Conservation (phyloP, 139 green algal genomes). For the Haematococcus sp. region DNA sequence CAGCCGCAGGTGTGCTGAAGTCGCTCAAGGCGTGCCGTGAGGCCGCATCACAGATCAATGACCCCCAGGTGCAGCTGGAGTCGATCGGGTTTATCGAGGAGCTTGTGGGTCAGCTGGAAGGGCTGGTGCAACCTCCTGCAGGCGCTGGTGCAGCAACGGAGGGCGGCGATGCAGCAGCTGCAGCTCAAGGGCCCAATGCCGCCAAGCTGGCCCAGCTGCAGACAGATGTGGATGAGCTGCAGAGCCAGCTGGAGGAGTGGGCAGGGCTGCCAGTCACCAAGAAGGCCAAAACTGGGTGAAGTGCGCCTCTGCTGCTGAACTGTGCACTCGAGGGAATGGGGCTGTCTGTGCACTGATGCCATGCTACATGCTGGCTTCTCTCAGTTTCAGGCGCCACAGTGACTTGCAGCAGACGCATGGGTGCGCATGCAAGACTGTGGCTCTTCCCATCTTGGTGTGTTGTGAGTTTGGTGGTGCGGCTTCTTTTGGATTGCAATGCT, state of each 20-base stretch:
- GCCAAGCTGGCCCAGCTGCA: neutral
- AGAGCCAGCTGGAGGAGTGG: constrained; percentile 12
- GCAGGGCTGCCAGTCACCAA: too few species aligned
- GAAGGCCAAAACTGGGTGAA: too few species aligned
- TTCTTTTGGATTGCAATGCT: too few species aligned
- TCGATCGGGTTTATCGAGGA: constrained; percentile 9
- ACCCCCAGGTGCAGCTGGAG: constrained; percentile 8
- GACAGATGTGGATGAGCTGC: constrained; percentile 1
- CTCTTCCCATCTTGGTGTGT: too few species aligned
- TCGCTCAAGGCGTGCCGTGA: constrained; percentile 2
- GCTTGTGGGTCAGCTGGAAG: neutral
- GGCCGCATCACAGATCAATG: neutral
- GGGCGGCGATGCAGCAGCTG: neutral
- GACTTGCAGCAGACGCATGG: too few species aligned
- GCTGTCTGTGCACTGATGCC: too few species aligned
- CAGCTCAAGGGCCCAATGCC: neutral
- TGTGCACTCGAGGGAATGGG: too few species aligned
- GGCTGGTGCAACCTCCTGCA: neutral
- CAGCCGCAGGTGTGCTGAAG: neutral
- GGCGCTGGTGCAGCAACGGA: neutral
- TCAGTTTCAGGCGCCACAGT: too few species aligned
- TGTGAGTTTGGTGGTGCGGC: too few species aligned
- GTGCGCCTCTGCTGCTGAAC: too few species aligned
- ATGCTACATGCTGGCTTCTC: too few species aligned
- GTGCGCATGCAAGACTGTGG: too few species aligned